Evolutionary conservation across 2,329 filamentous ascomycete genomes (phyloP).

Genomic region (Aspergillus aculeatus): DNA sequence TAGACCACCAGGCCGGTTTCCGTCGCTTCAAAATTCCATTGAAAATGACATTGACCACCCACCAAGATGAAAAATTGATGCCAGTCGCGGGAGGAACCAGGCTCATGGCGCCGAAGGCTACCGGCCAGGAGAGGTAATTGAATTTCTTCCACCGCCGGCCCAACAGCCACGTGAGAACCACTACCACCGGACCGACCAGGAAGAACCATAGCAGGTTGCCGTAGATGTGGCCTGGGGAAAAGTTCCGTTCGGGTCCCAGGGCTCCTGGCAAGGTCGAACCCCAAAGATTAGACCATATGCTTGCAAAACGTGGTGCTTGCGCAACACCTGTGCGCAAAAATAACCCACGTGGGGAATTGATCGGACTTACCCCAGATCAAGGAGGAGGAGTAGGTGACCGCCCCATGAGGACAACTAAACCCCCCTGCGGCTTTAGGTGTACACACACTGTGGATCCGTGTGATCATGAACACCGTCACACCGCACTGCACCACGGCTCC

Average conservation of each 20-base stretch:
- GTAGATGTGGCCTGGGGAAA: slow-evolving; percentile 62
- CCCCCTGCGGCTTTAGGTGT: slow-evolving; percentile 59
- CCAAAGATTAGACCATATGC: background rate
- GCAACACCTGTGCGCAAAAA: background rate
- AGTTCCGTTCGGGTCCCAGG: slow-evolving; percentile 68
- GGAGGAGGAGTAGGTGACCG: slow-evolving; percentile 66
- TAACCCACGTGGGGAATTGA: background rate
- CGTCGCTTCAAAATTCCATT: slow-evolving; percentile 46
- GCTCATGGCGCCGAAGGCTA: slow-evolving; percentile 66
- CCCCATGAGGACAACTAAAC: slow-evolving; percentile 57
- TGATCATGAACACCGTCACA: slow-evolving; percentile 51
- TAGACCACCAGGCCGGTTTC: slow-evolving; percentile 50
- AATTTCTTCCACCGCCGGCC: slow-evolving; percentile 60
- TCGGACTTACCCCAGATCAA: slow-evolving; percentile 61
- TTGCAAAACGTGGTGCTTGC: background rate
- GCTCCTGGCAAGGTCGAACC: slow-evolving; percentile 38
- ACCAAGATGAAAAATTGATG: slow-evolving; percentile 70
- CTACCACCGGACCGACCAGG: slow-evolving; percentile 63
- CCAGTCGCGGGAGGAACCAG: slow-evolving; percentile 67
- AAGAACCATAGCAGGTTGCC: slow-evolving; percentile 68
- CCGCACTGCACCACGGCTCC: slow-evolving; percentile 51
- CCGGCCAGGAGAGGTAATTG: slow-evolving; percentile 66
- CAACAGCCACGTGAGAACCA: slow-evolving; percentile 59
- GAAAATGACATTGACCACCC: slow-evolving; percentile 49
- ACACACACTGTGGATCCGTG: slow-evolving; percentile 48